These are phyloP conservation scores for Rhynchospora breviuscula DNA, from an alignment of 176 grass and related monocot genomes.

Conservation along the genomic window DNA sequence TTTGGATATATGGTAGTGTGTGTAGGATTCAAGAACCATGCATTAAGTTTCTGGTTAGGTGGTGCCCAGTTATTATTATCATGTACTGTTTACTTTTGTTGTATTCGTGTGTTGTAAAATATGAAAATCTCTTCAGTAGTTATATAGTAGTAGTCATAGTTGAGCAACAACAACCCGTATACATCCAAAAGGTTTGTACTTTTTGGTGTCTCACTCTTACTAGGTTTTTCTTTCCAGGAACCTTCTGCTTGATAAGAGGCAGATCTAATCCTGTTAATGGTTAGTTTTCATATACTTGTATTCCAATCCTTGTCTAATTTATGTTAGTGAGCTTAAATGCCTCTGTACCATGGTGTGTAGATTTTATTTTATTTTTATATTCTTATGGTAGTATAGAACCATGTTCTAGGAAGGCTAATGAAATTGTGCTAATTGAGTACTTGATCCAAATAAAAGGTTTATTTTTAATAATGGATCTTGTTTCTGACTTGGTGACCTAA, in stretches of 20 bases:
- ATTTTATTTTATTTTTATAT: neutral
- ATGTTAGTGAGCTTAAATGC: neutral
- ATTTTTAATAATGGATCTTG: neutral
- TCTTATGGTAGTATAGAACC: neutral
- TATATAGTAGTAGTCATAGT: neutral
- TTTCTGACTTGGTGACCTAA: neutral
- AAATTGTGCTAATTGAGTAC: neutral
- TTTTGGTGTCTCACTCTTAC: neutral
- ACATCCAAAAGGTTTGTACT: neutral
- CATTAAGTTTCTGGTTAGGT: slow-evolving; percentile 1
- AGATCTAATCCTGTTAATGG: slow-evolving; percentile 5
- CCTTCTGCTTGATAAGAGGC: neutral
- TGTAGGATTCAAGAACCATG: slow-evolving; percentile 1
- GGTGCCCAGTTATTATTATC: neutral
- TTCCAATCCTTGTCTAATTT: neutral
- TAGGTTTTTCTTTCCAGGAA: neutral
- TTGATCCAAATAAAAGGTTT: neutral
- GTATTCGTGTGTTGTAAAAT: slow-evolving; percentile 14
- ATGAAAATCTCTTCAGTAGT: neutral
- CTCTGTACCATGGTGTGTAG: neutral
- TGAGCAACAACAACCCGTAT: neutral
- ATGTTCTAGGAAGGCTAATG: neutral
- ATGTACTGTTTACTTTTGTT: slow-evolving; percentile 4
- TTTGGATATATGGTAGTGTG: slow-evolving; percentile 16
- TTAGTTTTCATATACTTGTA: neutral